Conservation (phyloP, 2,329 filamentous ascomycete genomes). For the Cordyceps tenuipes region DNA sequence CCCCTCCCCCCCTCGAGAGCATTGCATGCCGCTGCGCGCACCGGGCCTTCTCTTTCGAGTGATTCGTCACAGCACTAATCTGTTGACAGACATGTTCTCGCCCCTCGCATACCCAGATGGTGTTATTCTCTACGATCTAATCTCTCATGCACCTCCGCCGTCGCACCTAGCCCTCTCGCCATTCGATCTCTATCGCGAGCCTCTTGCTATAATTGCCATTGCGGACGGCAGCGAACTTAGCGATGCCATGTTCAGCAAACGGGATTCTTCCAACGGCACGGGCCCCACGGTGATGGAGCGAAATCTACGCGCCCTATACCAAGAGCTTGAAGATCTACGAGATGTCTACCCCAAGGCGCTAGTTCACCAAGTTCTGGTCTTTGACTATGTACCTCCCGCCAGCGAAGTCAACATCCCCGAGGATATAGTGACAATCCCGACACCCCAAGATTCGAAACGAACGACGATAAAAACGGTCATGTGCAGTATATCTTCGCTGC, state of each 20-base stretch:
- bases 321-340: conserved; percentile 62
- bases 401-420: conserved; percentile 51
- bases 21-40: background rate
- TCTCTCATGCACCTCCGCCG: conserved; percentile 68
- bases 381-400: conserved; percentile 54
- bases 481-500: conserved; percentile 66
- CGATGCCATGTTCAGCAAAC: conserved; percentile 43
- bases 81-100: conserved; percentile 74
- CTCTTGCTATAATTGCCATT: conserved; percentile 73
- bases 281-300: conserved; percentile 44
- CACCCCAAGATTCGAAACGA: conserved; percentile 56
- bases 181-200: conserved; percentile 84
- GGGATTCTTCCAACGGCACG: conserved; percentile 43
- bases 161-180: conserved; percentile 74
- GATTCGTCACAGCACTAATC: background rate
- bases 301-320: conserved; percentile 50
- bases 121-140: conserved; percentile 79
- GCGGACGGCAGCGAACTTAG: conserved; percentile 69
- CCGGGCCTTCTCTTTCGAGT: background rate
- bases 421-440: conserved; percentile 64
- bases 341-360: conserved; percentile 69
- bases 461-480: conserved; percentile 77
- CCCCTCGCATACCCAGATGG: conserved; percentile 81
- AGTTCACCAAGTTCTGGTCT: conserved; percentile 70
- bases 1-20: background rate